Conservation (phyloP, 169 alveolate species). For the Cryptosporidium xiaoi region DNA sequence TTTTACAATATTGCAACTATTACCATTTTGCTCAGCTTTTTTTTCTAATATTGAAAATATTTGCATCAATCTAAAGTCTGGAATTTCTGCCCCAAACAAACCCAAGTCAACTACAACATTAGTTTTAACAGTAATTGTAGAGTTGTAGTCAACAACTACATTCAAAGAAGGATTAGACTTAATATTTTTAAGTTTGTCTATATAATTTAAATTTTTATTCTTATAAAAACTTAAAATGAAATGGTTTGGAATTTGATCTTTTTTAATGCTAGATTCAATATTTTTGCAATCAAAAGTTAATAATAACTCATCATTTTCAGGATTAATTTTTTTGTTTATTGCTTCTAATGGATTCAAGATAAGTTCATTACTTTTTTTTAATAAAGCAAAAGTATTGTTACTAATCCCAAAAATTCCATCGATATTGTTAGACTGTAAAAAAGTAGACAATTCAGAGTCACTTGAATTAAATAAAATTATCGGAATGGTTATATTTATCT, state of each 20-base stretch:
- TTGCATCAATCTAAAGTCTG: conserved; percentile 35
- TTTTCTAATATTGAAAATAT: conserved; percentile 8
- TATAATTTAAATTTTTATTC: neutral
- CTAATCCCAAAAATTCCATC: conserved; percentile 56
- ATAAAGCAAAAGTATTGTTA: neutral
- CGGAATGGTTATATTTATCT: conserved; percentile 33
- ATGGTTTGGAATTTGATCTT: neutral
- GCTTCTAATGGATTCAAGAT: neutral
- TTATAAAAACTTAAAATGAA: neutral
- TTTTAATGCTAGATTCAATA: neutral
- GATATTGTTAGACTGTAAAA: conserved; percentile 13
- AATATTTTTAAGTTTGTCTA: no score
- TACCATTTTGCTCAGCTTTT: conserved; percentile 5
- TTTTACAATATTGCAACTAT: conserved; percentile 7
- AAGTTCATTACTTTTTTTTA: neutral
- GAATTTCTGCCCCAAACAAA: conserved; percentile 32
- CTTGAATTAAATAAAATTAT: neutral
- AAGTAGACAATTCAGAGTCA: neutral
- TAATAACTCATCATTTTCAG: neutral
- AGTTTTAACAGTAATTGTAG: no score
- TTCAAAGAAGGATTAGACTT: no score
- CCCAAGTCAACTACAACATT: neutral
- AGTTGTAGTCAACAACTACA: no score
- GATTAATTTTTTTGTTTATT: neutral
- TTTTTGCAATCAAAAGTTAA: neutral